These are phyloP conservation scores for Cordyceps cateniannulata DNA, from an alignment of 2,329 filamentous ascomycete genomes.

Conservation along the genomic window DNA sequence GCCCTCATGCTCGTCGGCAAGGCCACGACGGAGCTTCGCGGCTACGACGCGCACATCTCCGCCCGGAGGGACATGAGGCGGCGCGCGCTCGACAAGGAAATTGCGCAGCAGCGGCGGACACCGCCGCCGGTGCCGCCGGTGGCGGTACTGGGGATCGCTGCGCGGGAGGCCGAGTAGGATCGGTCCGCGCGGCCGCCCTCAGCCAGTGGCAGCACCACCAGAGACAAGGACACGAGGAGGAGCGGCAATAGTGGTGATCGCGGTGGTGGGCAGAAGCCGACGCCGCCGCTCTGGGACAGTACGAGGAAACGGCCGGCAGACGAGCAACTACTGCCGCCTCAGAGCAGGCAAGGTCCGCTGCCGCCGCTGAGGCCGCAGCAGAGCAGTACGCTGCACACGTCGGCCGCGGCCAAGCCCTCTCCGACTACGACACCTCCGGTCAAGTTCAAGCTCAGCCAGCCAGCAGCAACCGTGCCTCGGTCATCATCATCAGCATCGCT, in stretches of 20 bases:
- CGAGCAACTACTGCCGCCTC: not conserved
- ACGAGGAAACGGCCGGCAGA: not conserved
- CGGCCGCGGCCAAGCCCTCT: no score
- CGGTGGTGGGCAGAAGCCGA: not conserved
- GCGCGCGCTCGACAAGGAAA: conserved; percentile 16
- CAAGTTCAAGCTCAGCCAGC: not conserved
- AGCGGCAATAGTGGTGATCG: not conserved
- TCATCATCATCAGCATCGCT: not conserved
- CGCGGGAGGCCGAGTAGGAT: not conserved
- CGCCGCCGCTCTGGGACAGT: not conserved
- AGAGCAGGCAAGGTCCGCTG: no score
- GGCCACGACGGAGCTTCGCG: conserved; percentile 17
- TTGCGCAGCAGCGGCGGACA: not conserved
- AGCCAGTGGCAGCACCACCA: not conserved
- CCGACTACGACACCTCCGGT: not conserved
- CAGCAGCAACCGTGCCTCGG: not conserved
- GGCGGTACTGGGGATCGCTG: not conserved
- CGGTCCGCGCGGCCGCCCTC: not conserved
- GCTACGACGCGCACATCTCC: conserved; percentile 21
- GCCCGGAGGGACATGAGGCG: conserved; percentile 15
- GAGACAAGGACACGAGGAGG: no score
- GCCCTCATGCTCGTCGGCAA: conserved; percentile 18
- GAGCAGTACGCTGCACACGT: not conserved
- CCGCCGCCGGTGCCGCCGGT: not conserved
- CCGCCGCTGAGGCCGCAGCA: not conserved